Base-by-base conservation (phyloP, 768 basidiomycete species). In the Calocera cornea region DNA sequence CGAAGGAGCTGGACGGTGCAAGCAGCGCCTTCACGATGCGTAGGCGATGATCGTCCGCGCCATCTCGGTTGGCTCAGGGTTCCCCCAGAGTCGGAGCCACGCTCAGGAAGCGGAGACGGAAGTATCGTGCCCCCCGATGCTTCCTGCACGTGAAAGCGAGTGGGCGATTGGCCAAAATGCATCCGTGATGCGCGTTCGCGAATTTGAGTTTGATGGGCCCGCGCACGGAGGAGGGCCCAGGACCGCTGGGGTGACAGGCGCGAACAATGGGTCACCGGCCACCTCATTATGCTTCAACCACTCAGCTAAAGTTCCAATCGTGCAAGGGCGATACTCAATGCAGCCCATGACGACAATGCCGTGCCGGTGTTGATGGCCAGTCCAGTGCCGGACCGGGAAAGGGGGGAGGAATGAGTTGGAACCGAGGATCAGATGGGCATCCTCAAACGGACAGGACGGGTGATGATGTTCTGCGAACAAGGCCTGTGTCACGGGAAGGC, bases 201-300 rank as follows among this genome's bases (percentile, higher is more conserved):
- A 60, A 16, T 60, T 60, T 60, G 54, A 60, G 54, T 60, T 60
- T 60, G 54, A 60, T 60, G 54, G 54, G 22, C 54, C 54, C 27
- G 44, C 54, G 27, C 22, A 8, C 16, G 19, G 44, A 22, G 5
- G 22, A 60, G 11, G 49, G 54, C 31, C 31, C 54, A 60, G 3
- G 24, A 27, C 44, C 44, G 44, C n/a, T n/a, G n/a, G n/a, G n/a
- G 44, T 8, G 24, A 29, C 54, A 33, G 19, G 3, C 24, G 19
- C 44, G 44, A 7, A 19, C 24, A 47, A 47, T 47, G 44, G 44
- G 3, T 7, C 5, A 47, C 5, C 5, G 19, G 24, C 16, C 44
- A 19, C 19, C 44, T 24, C 19, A 19, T 47, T 47, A 47, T 47
- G 44, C 44, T 47, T 47, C 44, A 47, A 47, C 36, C 11, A 60